phyloP scores from a whole-genome alignment of 257 asterid genomes.

The Fraxinus pennsylvanica region DNA sequence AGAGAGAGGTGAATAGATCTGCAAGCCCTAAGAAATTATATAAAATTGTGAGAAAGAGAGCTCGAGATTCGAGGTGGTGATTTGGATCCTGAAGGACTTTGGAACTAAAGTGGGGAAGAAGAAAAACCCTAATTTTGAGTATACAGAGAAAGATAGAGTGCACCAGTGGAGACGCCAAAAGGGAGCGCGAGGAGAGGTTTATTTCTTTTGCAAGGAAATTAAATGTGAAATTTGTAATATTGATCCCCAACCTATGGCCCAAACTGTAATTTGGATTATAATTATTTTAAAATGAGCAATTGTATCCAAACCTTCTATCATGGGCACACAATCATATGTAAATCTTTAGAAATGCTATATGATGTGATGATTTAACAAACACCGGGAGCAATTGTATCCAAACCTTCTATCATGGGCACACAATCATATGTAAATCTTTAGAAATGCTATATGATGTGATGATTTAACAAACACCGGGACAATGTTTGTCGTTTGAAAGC shows the following conservation, averaged over 20 bases:
- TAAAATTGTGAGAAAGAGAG: conserved; percentile 13
- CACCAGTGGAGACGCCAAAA: conserved; percentile 37
- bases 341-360: no score
- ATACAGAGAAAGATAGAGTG: conserved; percentile 28
- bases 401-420: no score
- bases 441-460: no score
- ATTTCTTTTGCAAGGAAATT: background rate
- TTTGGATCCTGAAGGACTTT: conserved; percentile 5
- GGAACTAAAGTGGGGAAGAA: conserved; percentile 26
- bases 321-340: no score
- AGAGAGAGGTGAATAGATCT: conserved; percentile 47
- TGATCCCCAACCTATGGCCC: background rate
- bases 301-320: no score
- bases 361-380: no score
- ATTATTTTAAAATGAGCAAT: no score
- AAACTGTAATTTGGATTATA: background rate
- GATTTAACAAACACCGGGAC: no score
- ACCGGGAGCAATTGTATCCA: no score
- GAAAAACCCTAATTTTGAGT: conserved; percentile 41
- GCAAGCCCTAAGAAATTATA: conserved; percentile 44
- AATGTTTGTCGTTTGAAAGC: no score
- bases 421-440: no score
- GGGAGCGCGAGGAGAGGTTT: conserved; percentile 26
- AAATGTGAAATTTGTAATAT: background rate
- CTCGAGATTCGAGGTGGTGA: conserved; percentile 30